A percentile compares a stretch with the other conserved stretches of the same genome.
These are phyloP conservation scores for Cornus florida DNA, from an alignment of 148 eudicot species.

Conservation along the genomic window DNA sequence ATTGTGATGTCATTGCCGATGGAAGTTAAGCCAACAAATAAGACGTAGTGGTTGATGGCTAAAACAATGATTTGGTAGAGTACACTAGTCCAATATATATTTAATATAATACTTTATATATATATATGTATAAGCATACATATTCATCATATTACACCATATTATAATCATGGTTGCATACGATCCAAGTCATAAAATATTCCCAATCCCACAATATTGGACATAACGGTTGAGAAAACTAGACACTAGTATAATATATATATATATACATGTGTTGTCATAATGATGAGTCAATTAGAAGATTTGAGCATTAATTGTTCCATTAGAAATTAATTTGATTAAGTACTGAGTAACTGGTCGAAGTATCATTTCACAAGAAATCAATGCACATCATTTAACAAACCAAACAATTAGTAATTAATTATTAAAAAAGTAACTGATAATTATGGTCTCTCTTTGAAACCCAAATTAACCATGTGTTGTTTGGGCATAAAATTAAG, in stretches of 20 bases:
- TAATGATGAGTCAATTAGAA: slow-evolving; percentile 21
- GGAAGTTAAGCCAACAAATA: slow-evolving; percentile 24
- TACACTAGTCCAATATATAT: not conserved
- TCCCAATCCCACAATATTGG: slow-evolving; percentile 16
- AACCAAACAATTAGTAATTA: not conserved
- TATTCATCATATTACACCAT: not conserved
- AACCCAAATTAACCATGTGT: too few relatives aligned
- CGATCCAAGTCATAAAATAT: slow-evolving; percentile 9
- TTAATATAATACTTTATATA: too few relatives aligned
- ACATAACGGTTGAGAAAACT: slow-evolving; percentile 41
- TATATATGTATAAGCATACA: slow-evolving; percentile 9
- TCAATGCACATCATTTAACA: not conserved
- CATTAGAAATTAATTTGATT: not conserved
- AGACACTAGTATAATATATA: not conserved
- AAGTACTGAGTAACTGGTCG: slow-evolving; percentile 3
- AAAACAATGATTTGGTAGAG: slow-evolving; percentile 20
- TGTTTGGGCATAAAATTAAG: too few relatives aligned
- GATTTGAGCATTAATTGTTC: slow-evolving; percentile 13
- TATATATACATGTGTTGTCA: not conserved
- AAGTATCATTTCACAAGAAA: slow-evolving; percentile 3
- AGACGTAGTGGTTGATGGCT: slow-evolving; percentile 32
- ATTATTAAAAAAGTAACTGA: too few relatives aligned
- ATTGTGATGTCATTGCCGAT: slow-evolving; percentile 29
- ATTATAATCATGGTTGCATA: not conserved
- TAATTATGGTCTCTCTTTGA: too few relatives aligned